phyloP scores from a whole-genome alignment of 805 yeast genomes.

The Lipomyces yamanashiensis region DNA sequence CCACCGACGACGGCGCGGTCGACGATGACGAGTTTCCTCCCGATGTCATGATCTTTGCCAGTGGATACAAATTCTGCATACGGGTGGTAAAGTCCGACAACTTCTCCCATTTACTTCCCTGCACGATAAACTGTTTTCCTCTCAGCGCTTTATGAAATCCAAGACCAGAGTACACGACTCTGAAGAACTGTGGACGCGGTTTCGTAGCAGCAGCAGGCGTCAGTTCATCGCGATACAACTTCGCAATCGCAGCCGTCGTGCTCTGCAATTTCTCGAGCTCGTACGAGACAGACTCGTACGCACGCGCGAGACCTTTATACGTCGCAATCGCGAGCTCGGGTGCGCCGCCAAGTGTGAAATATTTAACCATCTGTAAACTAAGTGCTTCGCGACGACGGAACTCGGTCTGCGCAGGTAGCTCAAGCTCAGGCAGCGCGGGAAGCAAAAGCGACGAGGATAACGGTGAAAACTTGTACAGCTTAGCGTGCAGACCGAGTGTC shows the following conservation, averaged over 20 bases:
- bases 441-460: conserved; percentile 49
- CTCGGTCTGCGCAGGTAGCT: conserved; percentile 76
- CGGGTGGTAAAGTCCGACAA: conserved; percentile 81
- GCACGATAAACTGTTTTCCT: conserved; percentile 77
- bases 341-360: conserved; percentile 71
- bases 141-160: conserved; percentile 82
- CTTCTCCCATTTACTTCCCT: conserved; percentile 87
- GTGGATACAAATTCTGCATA: conserved; percentile 74
- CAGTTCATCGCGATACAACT: conserved; percentile 70
- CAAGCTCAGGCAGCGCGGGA: conserved; percentile 65
- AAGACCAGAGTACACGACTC: conserved; percentile 77
- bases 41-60: conserved; percentile 68
- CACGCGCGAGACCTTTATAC: conserved; percentile 75
- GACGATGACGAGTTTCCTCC: conserved; percentile 43
- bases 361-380: conserved; percentile 69
- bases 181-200: conserved; percentile 68
- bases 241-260: conserved; percentile 69
- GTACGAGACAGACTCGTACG: conserved; percentile 72
- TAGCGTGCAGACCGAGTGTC: conserved; percentile 74
- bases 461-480: conserved; percentile 68
- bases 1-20: neutral
- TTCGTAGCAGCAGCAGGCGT: conserved; percentile 60
- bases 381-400: conserved; percentile 80
- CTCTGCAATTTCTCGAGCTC: conserved; percentile 76
- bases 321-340: conserved; percentile 80